A percentile compares a stretch with the other conserved stretches of the same genome.
Evolutionary conservation across 176 grass and related monocot species (phyloP).

Genomic region (Metroxylon sagu): DNA sequence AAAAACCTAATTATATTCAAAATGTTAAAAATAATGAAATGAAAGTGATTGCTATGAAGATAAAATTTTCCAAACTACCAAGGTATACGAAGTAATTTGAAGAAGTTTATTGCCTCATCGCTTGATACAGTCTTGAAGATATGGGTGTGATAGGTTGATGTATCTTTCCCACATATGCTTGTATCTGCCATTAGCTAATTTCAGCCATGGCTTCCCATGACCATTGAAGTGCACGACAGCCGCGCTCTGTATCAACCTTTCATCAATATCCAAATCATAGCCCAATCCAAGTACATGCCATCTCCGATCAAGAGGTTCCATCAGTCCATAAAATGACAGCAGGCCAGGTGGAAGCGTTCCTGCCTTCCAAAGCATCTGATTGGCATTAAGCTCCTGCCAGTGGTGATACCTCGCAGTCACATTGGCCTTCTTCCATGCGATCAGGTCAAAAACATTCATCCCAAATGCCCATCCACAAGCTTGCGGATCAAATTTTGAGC

Average conservation of each 20-base stretch:
- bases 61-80: no score
- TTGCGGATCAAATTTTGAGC: conserved; percentile 18
- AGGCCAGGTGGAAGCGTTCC: conserved; percentile 18
- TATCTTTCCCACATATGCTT: conserved; percentile 8
- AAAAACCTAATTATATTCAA: no score
- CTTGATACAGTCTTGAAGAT: background rate
- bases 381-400: conserved; percentile 10
- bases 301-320: conserved; percentile 18
- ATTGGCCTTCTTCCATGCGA: conserved; percentile 17
- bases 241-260: conserved; percentile 9
- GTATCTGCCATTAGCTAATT: conserved; percentile 10
- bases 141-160: background rate
- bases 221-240: conserved; percentile 16
- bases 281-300: conserved; percentile 21
- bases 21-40: no score
- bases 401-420: conserved; percentile 17
- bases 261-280: conserved; percentile 15
- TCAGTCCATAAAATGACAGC: conserved; percentile 15
- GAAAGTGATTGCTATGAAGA: no score
- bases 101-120: background rate
- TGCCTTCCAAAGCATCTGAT: conserved; percentile 13
- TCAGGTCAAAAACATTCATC: conserved; percentile 19
- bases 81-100: no score
- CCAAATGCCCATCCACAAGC: conserved; percentile 23
- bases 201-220: conserved; percentile 19